These are phyloP conservation scores for Eremomyces bilateralis DNA, from an alignment of 495 filamentous ascomycete species.

Conservation along the genomic window DNA sequence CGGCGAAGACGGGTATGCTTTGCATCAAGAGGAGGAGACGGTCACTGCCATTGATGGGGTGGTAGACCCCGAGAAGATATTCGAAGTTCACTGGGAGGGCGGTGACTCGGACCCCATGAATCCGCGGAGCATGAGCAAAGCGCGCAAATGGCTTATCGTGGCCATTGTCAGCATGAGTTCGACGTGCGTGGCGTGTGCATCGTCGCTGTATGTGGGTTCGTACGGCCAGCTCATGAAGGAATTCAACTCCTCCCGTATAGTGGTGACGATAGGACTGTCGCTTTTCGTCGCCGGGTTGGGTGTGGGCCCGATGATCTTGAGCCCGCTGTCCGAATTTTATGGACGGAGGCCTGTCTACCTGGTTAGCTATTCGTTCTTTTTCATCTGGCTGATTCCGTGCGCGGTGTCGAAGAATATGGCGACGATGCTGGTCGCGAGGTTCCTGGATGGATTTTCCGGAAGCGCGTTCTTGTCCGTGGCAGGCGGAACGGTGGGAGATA, in stretches of 20 bases:
- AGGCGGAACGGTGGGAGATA: constrained; percentile 76
- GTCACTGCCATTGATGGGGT: background rate
- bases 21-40: too few relatives aligned
- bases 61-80: constrained; percentile 16
- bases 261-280: constrained; percentile 63
- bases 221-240: constrained; percentile 67
- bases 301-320: constrained; percentile 12
- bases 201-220: constrained; percentile 71
- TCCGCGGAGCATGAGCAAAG: constrained; percentile 42
- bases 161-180: constrained; percentile 47
- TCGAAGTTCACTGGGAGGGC: constrained; percentile 48
- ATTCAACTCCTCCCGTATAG: constrained; percentile 42
- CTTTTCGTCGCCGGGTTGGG: constrained; percentile 45
- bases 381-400: constrained; percentile 74
- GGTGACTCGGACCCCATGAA: constrained; percentile 44
- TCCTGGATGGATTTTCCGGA: constrained; percentile 68
- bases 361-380: constrained; percentile 49
- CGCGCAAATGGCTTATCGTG: constrained; percentile 58
- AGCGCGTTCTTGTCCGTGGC: constrained; percentile 78
- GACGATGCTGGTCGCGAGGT: constrained; percentile 65
- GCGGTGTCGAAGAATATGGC: constrained; percentile 66
- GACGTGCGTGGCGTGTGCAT: constrained; percentile 73
- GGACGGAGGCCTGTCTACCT: constrained; percentile 75
- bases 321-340: constrained; percentile 43
- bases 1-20: too few relatives aligned